Base-by-base conservation (phyloP, 768 basidiomycete genomes). In the Rhodosporidiobolus odoratus region DNA sequence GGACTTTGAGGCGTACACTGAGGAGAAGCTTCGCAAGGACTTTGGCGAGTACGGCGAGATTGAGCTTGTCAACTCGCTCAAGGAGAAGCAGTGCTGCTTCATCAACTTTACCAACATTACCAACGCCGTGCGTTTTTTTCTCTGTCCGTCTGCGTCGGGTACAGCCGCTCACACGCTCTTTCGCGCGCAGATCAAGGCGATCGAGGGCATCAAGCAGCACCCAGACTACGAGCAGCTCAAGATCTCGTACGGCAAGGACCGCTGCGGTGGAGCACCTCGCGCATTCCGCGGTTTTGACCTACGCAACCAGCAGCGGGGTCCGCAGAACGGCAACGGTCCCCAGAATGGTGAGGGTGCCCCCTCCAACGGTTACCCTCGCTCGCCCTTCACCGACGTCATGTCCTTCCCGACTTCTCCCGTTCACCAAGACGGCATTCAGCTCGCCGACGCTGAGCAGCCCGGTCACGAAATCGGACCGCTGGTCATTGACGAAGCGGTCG, bases 11-110 rank as follows among this genome's bases (percentile, higher is more conserved):
- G 83, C 85, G 17, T 96, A 92, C 83, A 88, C 83, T 37, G 92
- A 95, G 65, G 95, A 95, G 69, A 88, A 87, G 78, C 84, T 99
- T 57, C 89, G 90, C 80, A 83, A 87, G 59, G 96, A 99, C 82
- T 97, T 98, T 82, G 89, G 88, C 59, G 93, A 93, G 82, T 97
- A 85, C 80, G 95, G 95, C 30, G 95, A 98, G 69, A 93, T 98
- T 74, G 95, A 98, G 82, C 86, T 96, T 64, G 54, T 77, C 63
- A 76, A 76, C 62, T 60, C 61, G 54, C 66, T 72, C 60, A 66
- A 64, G 50, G 62, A 71, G 66, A 93, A 91, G 85, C 92, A 92
- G 81, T 94, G 92, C 78, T 92, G 91, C 38, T 99, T 93, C 78
- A 89, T 92, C 77, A 96, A 95, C 82, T 95, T 93, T 75, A 95